Evolutionary conservation across 2,329 filamentous ascomycete genomes (phyloP), one percentile per base, ranked within the genome.

Genomic region (Botrytis hyacinthi): DNA sequence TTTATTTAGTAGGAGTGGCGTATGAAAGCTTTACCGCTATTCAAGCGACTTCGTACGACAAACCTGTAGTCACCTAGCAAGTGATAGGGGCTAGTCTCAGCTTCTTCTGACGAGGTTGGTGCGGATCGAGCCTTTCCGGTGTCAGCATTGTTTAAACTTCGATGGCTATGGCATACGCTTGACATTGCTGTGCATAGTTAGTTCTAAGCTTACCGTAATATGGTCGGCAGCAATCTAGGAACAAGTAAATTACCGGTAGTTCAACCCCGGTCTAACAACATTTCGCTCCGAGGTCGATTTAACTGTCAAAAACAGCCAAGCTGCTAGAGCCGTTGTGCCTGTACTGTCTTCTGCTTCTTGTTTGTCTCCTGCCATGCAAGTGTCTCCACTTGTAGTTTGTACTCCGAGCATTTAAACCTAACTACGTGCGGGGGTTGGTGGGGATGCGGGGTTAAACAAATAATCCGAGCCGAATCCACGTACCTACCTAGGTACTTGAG

Each of bases 11-110:
- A 46, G 18, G 46, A 29, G 46, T 40, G 46, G 65, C 65, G 46
- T 22, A 40, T 54, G 63, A 40, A 37, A 68, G 12, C 37, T 40
- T 40, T 54, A 40, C 35, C 46, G 46, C 65, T 48, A 54, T 54
- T 68, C 26, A 42, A 68, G 46, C 65, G 65, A 68, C 65, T 40
- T 68, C 29, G 46, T 40, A 67, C 20, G 46, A 40, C n/a, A 37
- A 54, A 18, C 4, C 37, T 63, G 40, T n/a, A 63, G 40, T 63
- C 60, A 62, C 40, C 40, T 10, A 63, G 40, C n/a, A 35, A n/a
- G 59, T 37, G 35, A 35, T 26, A 12, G 20, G 42, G 42, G 29
- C 5, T 20, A 20, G 48, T 54, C 26, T 54, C 26, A 37, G 44
- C 29, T 37, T 67, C 44, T 32, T 10, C 32, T n/a, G 44, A 67